phyloP scores from a whole-genome alignment of 805 yeast genomes.

The Candida endomychidarum region DNA sequence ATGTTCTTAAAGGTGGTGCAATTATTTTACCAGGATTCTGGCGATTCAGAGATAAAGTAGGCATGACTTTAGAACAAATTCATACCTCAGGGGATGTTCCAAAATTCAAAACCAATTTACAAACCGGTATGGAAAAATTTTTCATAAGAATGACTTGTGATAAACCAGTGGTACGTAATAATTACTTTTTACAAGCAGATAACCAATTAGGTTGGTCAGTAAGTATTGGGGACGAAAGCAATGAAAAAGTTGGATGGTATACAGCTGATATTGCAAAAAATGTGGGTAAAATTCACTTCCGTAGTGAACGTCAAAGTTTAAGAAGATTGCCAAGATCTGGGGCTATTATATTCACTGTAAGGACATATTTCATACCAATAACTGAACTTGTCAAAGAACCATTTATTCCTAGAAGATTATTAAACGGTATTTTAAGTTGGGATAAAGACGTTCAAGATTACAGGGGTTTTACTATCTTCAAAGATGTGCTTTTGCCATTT shows the following conservation, averaged over 20 bases:
- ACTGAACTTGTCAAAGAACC: slow-evolving; percentile 58
- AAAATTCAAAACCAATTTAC: slow-evolving; percentile 56
- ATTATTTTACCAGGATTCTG: slow-evolving; percentile 69
- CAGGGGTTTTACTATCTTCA: slow-evolving; percentile 56
- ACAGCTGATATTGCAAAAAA: slow-evolving; percentile 53
- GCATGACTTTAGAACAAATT: slow-evolving; percentile 53
- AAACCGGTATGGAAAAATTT: slow-evolving; percentile 65
- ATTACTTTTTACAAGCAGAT: slow-evolving; percentile 66
- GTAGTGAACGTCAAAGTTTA: slow-evolving; percentile 66
- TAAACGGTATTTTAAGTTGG: slow-evolving; percentile 63
- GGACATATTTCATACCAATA: slow-evolving; percentile 63
- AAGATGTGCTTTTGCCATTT: slow-evolving; percentile 55
- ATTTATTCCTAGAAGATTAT: slow-evolving; percentile 56
- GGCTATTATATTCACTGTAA: slow-evolving; percentile 56
- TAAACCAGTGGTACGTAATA: slow-evolving; percentile 65
- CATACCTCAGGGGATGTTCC: slow-evolving; percentile 73
- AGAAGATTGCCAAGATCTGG: slow-evolving; percentile 62
- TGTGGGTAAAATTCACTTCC: slow-evolving; percentile 48
- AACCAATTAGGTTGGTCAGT: slow-evolving; percentile 62
- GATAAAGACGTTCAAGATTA: slow-evolving; percentile 57
- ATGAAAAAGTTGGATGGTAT: slow-evolving; percentile 60
- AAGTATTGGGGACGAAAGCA: slow-evolving; percentile 59
- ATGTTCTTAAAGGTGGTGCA: slow-evolving; percentile 58
- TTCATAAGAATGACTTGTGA: slow-evolving; percentile 56
- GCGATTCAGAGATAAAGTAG: slow-evolving; percentile 61